Evolutionary conservation across 768 basidiomycete species (phyloP), one percentile per base, ranked within the genome.

Genomic region (Pisolithus microcarpus): DNA sequence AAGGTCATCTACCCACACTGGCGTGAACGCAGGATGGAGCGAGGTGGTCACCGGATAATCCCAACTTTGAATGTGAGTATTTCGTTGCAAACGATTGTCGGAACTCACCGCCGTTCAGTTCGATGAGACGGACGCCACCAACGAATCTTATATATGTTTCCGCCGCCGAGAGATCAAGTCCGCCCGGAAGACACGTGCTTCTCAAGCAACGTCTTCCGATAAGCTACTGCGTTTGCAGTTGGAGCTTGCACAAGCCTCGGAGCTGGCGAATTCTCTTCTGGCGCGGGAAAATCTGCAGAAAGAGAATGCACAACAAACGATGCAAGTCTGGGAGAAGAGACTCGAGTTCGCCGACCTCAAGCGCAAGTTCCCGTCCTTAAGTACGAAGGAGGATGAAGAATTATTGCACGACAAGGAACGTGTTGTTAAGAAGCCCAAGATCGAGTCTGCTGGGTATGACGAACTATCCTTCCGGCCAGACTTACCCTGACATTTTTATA

Each of bases 141-240:
- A 90, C 50, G 93, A 95, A 60, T 94, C 95, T 0, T 98, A 97
- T 56, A 87, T 97, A 42, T 99, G 96, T 69, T 99, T 99, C 77
- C 82, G 96, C 36, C 79, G 93, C 53, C 85, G 94, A 49, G 95
- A 98, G 65, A 85, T 87, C 68, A 98, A 98, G 65, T 84, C 90
- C 4, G 80, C 91, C 42, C 84, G 96, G 55, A 98, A 98, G 72
- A 97, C 95, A 8, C 83, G 95, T 7, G 85, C 92, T 13, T 87
- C 87, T 1, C 94, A 98, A 61, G 84, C 83, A 9, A 86, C 87
- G 1, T 91, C 85, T 16, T 85, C 92, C 13, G 95, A 98, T 60
- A 90, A 91, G 58, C 79, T 99, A 56, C 68, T 82, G 5, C 87
- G 91, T 18, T 72, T 98, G 15, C 84, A 90, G 56, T 64, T 69